These are phyloP conservation scores for Fusarium zealandicum DNA, from an alignment of 2,329 filamentous ascomycete species.

Conservation along the genomic window DNA sequence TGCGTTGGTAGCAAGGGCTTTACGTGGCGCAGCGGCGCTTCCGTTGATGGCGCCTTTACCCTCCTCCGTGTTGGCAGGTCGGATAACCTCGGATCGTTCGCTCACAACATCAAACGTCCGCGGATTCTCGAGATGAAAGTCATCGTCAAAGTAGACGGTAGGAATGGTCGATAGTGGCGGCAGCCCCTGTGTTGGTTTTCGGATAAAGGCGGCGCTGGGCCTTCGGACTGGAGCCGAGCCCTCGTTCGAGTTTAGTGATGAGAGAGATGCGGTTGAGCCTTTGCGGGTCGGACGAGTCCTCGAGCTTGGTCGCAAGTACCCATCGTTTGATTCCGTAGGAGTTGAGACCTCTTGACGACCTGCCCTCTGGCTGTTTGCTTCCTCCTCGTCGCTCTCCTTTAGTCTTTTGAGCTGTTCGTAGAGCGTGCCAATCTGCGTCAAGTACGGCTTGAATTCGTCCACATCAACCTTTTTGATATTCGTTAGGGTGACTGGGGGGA, in stretches of 20 bases:
- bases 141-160: slow-evolving; percentile 90
- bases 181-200: slow-evolving; percentile 72
- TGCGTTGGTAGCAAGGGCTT: slow-evolving; percentile 92
- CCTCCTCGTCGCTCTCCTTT: slow-evolving; percentile 78
- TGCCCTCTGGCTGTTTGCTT: slow-evolving; percentile 48
- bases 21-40: slow-evolving; percentile 67
- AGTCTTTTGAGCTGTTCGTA: slow-evolving; percentile 89
- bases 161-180: slow-evolving; percentile 93
- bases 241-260: slow-evolving; percentile 60
- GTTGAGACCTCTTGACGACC: slow-evolving; percentile 52
- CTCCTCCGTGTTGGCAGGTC: slow-evolving; percentile 64
- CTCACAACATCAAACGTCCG: slow-evolving; percentile 96
- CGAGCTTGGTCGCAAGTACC: slow-evolving; percentile 54
- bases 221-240: slow-evolving; percentile 52
- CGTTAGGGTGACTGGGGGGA: slow-evolving; percentile 89
- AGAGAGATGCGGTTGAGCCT: slow-evolving; percentile 53
- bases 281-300: slow-evolving; percentile 43
- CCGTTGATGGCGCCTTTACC: slow-evolving; percentile 66
- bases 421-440: slow-evolving; percentile 82
- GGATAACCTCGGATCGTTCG: slow-evolving; percentile 95
- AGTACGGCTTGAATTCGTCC: slow-evolving; percentile 82
- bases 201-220: slow-evolving; percentile 57
- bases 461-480: slow-evolving; percentile 85
- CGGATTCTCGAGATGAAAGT: slow-evolving; percentile 95
- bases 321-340: slow-evolving; percentile 49